A percentile compares a stretch with the other conserved stretches of the same genome.
phyloP scores from a whole-genome alignment of 2,329 filamentous ascomycete genomes.

The Plectosphaerella cucumerina region DNA sequence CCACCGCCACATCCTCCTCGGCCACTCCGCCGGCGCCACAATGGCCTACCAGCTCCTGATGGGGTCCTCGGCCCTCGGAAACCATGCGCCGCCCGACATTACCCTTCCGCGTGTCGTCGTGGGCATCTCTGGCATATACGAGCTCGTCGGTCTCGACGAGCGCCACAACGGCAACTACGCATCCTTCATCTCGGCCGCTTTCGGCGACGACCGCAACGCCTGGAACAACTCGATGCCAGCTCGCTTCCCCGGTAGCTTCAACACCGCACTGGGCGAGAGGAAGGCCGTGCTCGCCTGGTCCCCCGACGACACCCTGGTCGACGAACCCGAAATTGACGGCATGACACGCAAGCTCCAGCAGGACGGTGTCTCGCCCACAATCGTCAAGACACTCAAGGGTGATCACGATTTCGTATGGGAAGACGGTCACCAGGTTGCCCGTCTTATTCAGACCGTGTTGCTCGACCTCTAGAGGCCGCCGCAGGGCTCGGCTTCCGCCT shows the following conservation, averaged over 20 bases:
- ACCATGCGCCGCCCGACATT: constrained; percentile 18
- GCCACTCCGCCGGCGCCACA: constrained; percentile 61
- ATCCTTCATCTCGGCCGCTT: constrained; percentile 55
- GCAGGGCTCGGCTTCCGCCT: no score
- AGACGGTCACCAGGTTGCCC: constrained; percentile 52
- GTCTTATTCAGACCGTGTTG: constrained; percentile 28
- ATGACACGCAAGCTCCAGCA: constrained; percentile 46
- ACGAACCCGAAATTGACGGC: constrained; percentile 52
- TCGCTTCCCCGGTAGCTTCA: constrained; percentile 35
- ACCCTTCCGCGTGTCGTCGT: constrained; percentile 49
- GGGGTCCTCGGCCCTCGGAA: constrained; percentile 26
- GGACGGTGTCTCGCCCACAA: constrained; percentile 27
- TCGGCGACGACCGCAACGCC: constrained; percentile 43
- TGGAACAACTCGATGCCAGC: constrained; percentile 58
- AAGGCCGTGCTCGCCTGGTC: constrained; percentile 41
- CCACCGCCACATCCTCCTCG: constrained; percentile 51
- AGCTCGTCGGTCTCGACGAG: constrained; percentile 50
- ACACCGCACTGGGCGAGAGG: constrained; percentile 28
- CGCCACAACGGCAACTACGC: constrained; percentile 46
- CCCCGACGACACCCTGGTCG: constrained; percentile 44
- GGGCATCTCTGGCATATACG: constrained; percentile 63
- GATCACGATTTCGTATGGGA: constrained; percentile 63
- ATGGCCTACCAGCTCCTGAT: constrained; percentile 58
- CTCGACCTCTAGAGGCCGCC: not conserved
- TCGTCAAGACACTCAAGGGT: constrained; percentile 43